Conservation (phyloP, 1,284 basidiomycete species). For the Gomphus sp. region DNA sequence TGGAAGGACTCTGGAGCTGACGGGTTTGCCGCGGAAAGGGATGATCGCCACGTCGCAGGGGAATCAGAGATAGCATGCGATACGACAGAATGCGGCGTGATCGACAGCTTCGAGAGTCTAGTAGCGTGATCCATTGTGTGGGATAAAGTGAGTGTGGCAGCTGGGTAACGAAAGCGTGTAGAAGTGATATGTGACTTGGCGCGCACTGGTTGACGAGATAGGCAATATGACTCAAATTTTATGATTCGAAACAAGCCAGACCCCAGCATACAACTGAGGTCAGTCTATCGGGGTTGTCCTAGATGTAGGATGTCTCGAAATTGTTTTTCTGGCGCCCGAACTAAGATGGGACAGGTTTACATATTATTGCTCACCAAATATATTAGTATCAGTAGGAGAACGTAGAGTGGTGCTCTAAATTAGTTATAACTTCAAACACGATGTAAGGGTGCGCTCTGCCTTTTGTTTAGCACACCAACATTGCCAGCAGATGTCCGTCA, state of each 20-base stretch:
- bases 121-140: background rate
- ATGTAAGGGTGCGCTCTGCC: too few relatives aligned
- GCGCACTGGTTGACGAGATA: background rate
- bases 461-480: too few relatives aligned
- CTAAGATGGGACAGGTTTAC: too few relatives aligned
- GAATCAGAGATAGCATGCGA: conserved; percentile 50
- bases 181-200: background rate
- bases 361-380: too few relatives aligned
- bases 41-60: conserved; percentile 60
- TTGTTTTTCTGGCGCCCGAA: too few relatives aligned
- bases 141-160: background rate
- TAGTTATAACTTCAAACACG: too few relatives aligned
- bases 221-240: background rate
- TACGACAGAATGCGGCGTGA: conserved; percentile 41
- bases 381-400: too few relatives aligned
- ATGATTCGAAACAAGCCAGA: background rate
- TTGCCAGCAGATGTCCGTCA: too few relatives aligned
- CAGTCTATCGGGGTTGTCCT: background rate
- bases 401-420: too few relatives aligned
- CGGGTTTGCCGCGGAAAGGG: conserved; percentile 34
- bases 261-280: background rate
- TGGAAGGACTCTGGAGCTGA: conserved; percentile 47
- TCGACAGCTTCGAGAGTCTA: conserved; percentile 38
- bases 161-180: background rate
- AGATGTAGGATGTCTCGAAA: too few relatives aligned